Evolutionary conservation across 177 flowering plant species (phyloP), one percentile per base, ranked within the genome.

Genomic region (Tripterygium wilfordii): DNA sequence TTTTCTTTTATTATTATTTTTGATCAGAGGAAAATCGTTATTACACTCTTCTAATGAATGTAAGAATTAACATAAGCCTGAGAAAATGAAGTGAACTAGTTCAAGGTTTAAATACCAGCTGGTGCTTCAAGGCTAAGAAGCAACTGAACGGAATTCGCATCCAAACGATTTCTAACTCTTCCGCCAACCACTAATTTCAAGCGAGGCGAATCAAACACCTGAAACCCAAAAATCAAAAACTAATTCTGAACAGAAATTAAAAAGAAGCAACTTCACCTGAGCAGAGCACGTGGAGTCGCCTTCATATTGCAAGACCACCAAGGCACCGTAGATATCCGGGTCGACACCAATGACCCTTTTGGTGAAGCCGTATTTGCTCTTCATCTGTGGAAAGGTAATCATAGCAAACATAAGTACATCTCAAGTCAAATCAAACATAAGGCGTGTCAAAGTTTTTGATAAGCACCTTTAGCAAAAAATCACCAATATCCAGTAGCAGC

Each of bases 141-240:
- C 66, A 91, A 51, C 59, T 79, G 75, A 4, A 85, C 83, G 27
- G 92, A 75, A 53, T 68, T 83, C 15, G 85, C 72, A 78, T 91
- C 92, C 28, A 83, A 66, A 14, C 98, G 90, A 38, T 50, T 81
- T 48, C 95, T 76, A 42, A 60, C 51, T 61, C 73, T 62, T 48
- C 69, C 75, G 2, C 96, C 95, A 56, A 91, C 79, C 54, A 66
- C 50, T 21, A 80, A 70, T 69, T 72, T 60, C 71, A 91, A 48
- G 57, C 60, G 55, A 24, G 96, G 98, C 62, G 86, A 54, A 68
- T 91, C 98, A 76, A 79, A 91, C 19, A 91, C 92, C 98, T 91
- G 53, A 3, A 56, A 48, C 32, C 30, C 14, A 18, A 18, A 44
- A 18, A 19, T 18, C 4, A 21, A 18, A 5, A 16, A 38, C 4